A percentile compares a stretch with the other conserved stretches of the same genome.
These are phyloP conservation scores for Ascochyta lentis DNA, from an alignment of 2,329 filamentous ascomycete species.

Conservation along the genomic window DNA sequence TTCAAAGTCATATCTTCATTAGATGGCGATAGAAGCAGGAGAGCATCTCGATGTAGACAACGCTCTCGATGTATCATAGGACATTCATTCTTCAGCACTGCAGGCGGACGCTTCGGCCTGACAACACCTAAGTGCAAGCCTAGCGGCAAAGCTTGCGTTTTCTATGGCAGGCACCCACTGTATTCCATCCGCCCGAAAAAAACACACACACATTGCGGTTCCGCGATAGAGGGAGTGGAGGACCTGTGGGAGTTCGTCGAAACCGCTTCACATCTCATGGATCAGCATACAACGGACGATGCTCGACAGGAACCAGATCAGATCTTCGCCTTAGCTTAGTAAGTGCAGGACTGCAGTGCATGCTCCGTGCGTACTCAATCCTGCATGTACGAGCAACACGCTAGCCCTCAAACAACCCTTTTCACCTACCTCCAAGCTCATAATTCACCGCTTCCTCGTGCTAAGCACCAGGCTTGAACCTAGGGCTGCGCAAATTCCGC, in stretches of 20 bases:
- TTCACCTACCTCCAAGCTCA: no score
- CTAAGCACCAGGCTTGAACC: no score
- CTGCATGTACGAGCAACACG: no score
- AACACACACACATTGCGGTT: not conserved
- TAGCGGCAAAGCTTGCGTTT: conserved; percentile 6
- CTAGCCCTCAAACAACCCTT: no score
- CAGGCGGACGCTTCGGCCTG: conserved; percentile 1
- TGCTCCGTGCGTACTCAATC: no score
- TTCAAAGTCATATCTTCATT: no score
- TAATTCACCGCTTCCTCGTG: no score
- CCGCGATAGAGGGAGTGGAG: not conserved
- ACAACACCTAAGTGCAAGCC: conserved; percentile 3
- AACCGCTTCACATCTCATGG: conserved; percentile 7
- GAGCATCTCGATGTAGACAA: no score
- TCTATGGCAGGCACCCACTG: conserved; percentile 4
- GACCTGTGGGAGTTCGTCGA: not conserved
- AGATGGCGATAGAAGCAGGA: no score
- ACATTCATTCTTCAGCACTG: conserved; percentile 2
- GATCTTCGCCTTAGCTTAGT: not conserved
- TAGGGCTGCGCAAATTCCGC: no score
- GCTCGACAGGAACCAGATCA: conserved; percentile 4
- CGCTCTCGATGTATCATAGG: not conserved
- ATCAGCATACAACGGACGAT: conserved; percentile 7
- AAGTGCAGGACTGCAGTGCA: not conserved
- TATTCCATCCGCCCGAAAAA: not conserved